Evolutionary conservation across 805 yeast species (phyloP).

Genomic region (Ascoidea rubescens): DNA sequence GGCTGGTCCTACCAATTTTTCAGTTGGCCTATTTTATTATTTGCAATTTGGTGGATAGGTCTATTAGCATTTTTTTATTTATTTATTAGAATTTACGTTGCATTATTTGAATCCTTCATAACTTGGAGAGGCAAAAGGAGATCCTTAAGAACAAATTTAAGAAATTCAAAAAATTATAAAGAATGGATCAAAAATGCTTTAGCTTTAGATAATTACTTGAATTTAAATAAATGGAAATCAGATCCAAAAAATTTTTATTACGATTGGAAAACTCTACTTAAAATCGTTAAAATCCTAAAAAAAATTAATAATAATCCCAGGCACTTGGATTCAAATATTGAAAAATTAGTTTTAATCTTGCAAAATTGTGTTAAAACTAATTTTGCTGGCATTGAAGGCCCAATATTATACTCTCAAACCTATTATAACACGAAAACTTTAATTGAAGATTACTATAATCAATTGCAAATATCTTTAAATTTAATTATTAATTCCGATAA

Average conservation of each 20-base stretch:
- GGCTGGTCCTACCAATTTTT: conserved; percentile 33
- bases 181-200: conserved; percentile 55
- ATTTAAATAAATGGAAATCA: conserved; percentile 49
- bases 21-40: conserved; percentile 50
- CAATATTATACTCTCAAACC: conserved; percentile 56
- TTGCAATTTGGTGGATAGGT: conserved; percentile 39
- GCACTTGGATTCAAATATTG: conserved; percentile 17
- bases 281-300: conserved; percentile 30
- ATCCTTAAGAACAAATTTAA: conserved; percentile 31
- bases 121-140: conserved; percentile 50
- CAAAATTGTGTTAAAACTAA: conserved; percentile 59
- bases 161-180: conserved; percentile 33
- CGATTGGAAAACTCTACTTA: conserved; percentile 45
- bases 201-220: conserved; percentile 39
- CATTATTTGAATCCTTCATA: conserved; percentile 42
- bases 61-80: conserved; percentile 36
- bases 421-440: conserved; percentile 61
- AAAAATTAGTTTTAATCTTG: conserved; percentile 38
- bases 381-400: conserved; percentile 69
- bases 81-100: conserved; percentile 42
- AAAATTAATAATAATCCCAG: conserved; percentile 4
- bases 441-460: conserved; percentile 38
- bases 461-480: conserved; percentile 35
- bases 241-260: conserved; percentile 52
- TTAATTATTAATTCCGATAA: conserved; percentile 24